phyloP scores from a whole-genome alignment of 441 rosid genomes.

The Populus hybrid region DNA sequence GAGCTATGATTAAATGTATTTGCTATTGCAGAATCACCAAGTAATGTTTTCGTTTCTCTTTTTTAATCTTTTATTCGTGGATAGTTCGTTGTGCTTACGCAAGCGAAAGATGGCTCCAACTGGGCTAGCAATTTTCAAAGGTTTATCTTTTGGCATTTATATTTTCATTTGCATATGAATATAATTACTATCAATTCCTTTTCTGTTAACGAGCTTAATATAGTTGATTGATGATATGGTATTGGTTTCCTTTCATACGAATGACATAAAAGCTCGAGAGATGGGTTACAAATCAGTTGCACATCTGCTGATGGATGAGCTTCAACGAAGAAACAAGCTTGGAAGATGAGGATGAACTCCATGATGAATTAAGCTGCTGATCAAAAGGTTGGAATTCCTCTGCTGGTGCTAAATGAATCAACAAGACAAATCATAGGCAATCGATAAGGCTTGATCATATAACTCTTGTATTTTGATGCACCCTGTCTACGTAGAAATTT shows the following conservation, averaged over 20 bases:
- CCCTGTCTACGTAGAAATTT: background rate
- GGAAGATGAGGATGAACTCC: background rate
- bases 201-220: background rate
- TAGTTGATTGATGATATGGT: too few relatives aligned
- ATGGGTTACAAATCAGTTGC: constrained; percentile 48
- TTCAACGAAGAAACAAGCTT: constrained; percentile 14
- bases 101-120: constrained; percentile 36
- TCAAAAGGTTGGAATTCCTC: background rate
- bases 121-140: constrained; percentile 33
- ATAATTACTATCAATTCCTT: background rate
- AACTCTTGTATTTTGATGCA: background rate
- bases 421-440: background rate
- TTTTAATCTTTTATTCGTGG: background rate
- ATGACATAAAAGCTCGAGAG: constrained; percentile 29
- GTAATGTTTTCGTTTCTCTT: background rate
- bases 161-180: background rate
- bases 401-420: background rate
- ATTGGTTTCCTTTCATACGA: background rate
- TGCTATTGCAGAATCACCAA: background rate
- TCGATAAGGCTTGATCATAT: background rate
- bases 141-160: constrained; percentile 7
- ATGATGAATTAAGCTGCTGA: background rate
- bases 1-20: background rate
- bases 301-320: constrained; percentile 44
- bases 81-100: constrained; percentile 36